These are phyloP conservation scores for Tetrapisispora phaffii DNA, from an alignment of 805 yeast genomes.

Conservation along the genomic window DNA sequence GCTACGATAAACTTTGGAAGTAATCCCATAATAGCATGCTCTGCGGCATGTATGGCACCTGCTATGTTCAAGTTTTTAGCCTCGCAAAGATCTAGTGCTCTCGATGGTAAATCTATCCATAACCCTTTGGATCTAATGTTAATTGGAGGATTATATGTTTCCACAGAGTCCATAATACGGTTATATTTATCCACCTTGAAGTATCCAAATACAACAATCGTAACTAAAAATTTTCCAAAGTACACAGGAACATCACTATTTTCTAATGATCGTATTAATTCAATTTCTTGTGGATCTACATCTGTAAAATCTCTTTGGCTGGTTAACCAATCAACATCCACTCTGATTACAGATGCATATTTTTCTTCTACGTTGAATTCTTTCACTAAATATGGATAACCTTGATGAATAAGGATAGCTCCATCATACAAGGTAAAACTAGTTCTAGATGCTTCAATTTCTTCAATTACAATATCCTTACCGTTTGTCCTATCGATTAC, in stretches of 20 bases:
- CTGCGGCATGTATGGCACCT: conserved; percentile 94
- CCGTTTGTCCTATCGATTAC: conserved; percentile 82
- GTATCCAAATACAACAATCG: conserved; percentile 80
- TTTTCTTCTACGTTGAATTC: conserved; percentile 74
- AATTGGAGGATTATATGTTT: conserved; percentile 82
- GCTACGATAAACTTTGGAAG: conserved; percentile 65
- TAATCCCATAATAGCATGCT: conserved; percentile 77
- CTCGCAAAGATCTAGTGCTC: conserved; percentile 49
- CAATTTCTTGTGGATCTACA: conserved; percentile 76
- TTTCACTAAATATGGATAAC: conserved; percentile 74
- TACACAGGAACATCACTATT: conserved; percentile 51
- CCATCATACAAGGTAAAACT: conserved; percentile 88
- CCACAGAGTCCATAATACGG: conserved; percentile 85
- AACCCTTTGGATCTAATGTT: conserved; percentile 63
- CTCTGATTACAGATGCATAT: conserved; percentile 78
- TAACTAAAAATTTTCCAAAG: conserved; percentile 65
- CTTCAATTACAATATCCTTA: conserved; percentile 72
- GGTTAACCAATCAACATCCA: conserved; percentile 90
- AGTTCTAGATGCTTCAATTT: conserved; percentile 78
- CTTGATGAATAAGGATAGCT: conserved; percentile 90
- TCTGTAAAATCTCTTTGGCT: conserved; percentile 87
- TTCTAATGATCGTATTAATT: conserved; percentile 46
- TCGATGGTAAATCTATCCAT: conserved; percentile 78
- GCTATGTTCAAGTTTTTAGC: conserved; percentile 58
- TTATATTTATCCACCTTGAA: conserved; percentile 72